Conservation (phyloP, 78 protist species). For the Carpediemonas membranifera region DNA sequence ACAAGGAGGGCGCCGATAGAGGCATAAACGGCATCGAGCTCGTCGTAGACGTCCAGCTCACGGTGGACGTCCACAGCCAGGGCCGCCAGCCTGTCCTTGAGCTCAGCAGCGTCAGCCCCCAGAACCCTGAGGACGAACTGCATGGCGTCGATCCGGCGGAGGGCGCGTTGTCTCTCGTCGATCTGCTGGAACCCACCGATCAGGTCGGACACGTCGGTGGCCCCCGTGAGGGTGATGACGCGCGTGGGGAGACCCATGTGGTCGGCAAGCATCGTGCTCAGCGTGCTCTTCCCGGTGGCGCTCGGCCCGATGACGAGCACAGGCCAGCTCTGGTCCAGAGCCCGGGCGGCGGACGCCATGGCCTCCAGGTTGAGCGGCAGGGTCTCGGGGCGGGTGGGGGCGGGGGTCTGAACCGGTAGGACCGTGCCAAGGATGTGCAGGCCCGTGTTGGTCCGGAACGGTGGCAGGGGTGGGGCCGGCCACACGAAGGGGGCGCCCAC, state of each 20-base stretch:
- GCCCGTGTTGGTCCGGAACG: not conserved
- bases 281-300: conserved; percentile 65
- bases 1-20: too few species aligned
- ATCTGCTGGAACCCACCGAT: conserved; percentile 63
- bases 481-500: not conserved
- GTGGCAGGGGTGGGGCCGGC: not conserved
- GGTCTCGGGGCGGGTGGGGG: not conserved
- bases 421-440: not conserved
- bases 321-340: not conserved
- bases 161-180: too few species aligned
- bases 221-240: conserved; percentile 25
- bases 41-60: too few species aligned
- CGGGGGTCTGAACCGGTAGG: not conserved
- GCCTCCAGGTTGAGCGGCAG: not conserved
- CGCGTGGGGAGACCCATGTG: conserved; percentile 11
- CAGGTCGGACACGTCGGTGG: conserved; percentile 60
- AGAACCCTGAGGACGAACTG: too few species aligned
- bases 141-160: too few species aligned
- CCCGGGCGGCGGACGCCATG: not conserved
- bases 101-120: too few species aligned
- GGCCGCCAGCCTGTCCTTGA: too few species aligned
- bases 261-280: conserved; percentile 59
- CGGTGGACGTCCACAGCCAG: too few species aligned
- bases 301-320: conserved; percentile 60
- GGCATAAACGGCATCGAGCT: not conserved